phyloP scores from a whole-genome alignment of 192 early-diverging fungal species.

The Umbelopsis sp. region DNA sequence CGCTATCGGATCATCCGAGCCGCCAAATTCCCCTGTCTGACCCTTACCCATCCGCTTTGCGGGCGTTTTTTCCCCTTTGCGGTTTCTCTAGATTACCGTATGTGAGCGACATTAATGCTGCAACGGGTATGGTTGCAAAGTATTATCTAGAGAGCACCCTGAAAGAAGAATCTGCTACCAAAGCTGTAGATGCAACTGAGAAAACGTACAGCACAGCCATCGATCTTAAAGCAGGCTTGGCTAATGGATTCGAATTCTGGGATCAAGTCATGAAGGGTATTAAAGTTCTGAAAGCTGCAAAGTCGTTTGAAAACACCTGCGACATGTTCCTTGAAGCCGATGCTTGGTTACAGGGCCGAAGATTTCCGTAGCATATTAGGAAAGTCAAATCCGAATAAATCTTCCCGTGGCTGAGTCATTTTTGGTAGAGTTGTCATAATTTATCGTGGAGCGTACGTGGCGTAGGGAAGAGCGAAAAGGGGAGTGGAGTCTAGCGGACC shows the following conservation, averaged over 20 bases:
- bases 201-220: conserved; percentile 44
- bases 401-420: conserved; percentile 2
- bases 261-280: conserved; percentile 30
- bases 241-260: conserved; percentile 57
- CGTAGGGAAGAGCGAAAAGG: neutral
- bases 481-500: too few relatives aligned
- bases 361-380: neutral
- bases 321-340: conserved; percentile 38
- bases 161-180: conserved; percentile 15
- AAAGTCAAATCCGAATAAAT: conserved; percentile 4
- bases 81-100: conserved; percentile 49
- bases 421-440: too few relatives aligned
- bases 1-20: neutral
- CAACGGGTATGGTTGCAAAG: conserved; percentile 53
- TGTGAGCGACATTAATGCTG: conserved; percentile 53
- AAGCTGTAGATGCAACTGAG: conserved; percentile 44
- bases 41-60: neutral
- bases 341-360: conserved; percentile 32
- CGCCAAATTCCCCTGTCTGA: neutral
- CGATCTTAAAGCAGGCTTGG: conserved; percentile 48
- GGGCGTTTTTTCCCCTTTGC: neutral
- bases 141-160: conserved; percentile 52
- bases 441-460: neutral
- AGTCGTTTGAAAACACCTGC: conserved; percentile 12
- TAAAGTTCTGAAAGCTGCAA: conserved; percentile 25